Evolutionary conservation across 2,329 filamentous ascomycete genomes (phyloP).

Genomic region (Xylaria arbuscula): DNA sequence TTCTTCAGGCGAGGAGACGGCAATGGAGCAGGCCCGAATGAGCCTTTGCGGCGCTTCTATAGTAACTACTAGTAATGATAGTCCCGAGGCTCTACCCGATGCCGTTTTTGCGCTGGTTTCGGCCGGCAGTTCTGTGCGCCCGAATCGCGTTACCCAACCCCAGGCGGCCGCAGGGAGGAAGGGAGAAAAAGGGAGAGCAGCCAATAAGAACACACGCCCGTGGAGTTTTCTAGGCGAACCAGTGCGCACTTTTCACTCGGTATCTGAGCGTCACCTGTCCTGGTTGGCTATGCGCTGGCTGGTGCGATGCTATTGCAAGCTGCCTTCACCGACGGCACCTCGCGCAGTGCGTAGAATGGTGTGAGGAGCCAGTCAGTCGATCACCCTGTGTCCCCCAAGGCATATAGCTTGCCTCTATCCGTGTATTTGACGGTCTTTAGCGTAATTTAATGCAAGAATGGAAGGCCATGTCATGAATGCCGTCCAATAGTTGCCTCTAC

Average conservation of each 20-base stretch:
- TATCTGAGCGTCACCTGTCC: constrained; percentile 1
- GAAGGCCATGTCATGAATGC: constrained; percentile 39
- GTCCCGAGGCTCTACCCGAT: not conserved
- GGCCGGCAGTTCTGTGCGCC: constrained; percentile 17
- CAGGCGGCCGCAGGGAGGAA: constrained; percentile 10
- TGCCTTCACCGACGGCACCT: not conserved
- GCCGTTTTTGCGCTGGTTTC: constrained; percentile 24
- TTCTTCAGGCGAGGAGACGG: constrained; percentile 7
- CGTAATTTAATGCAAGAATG: constrained; percentile 24
- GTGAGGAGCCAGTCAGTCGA: constrained; percentile 3
- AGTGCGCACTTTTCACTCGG: constrained; percentile 13
- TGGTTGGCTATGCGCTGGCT: constrained; percentile 25
- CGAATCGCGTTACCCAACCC: constrained; percentile 19
- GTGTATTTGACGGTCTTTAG: not conserved
- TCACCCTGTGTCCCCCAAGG: constrained; percentile 8
- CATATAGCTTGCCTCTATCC: constrained; percentile 3
- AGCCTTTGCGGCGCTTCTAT: constrained; percentile 1
- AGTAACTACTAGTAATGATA: constrained; percentile 12
- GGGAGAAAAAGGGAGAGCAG: constrained; percentile 7
- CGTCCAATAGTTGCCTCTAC: constrained; percentile 33
- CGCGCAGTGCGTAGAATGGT: not conserved
- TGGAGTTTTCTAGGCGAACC: constrained; percentile 14
- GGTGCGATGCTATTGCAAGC: constrained; percentile 24
- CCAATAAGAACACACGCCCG: constrained; percentile 13
- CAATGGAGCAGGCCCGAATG: not conserved